Evolutionary conservation across 116 monocot genomes (phyloP), one percentile per base, ranked within the genome.

Genomic region (Papilionanthe hybrid): DNA sequence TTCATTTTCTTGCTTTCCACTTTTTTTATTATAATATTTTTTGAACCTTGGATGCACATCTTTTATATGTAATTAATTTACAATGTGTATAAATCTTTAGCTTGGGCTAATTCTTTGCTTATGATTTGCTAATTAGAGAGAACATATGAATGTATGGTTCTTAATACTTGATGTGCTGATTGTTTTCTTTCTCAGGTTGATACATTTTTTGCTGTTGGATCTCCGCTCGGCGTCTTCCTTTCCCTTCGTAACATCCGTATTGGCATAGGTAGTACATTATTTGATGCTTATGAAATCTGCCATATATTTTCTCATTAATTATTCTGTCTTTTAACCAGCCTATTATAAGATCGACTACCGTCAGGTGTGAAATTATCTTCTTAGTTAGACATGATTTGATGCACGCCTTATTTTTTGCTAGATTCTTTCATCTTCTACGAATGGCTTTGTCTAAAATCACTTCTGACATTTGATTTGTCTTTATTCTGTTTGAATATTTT

Each of bases 141-240:
- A 22, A n/a, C 5, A 37, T 69, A 13, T 25, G 69, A 69, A 32
- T 25, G 10, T 69, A 2, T 43, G 37, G 75, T 75, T 75, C 13
- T 27, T 75, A 6, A 48, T 75, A 20, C 22, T 48, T 75, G 75
- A 49, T 28, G 75, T 75, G 42, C 25, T 49, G 47, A 18, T 75
- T 49, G 42, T 43, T 69, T 68, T 37, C 22, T n/a, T 11, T 60
- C 41, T 75, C 85, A 98, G 98, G 94, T 98, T 57, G 98, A 98
- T 78, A 98, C 98, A 77, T 98, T 98, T 79, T 98, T 89, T 88
- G 98, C 98, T 79, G 98, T 84, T 84, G 98, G 98, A 81, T 98
- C 98, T 41, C 98, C 98, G 80, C 91, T 98, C 75, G 98, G 98
- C 37, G 94, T 98, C 43, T 98, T 98, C 79, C 92, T 98, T 72